Percentiles rank a stretch among this genome's conserved stretches.
phyloP scores from a whole-genome alignment of 805 yeast species.

The Cyberlindnera maclurae region DNA sequence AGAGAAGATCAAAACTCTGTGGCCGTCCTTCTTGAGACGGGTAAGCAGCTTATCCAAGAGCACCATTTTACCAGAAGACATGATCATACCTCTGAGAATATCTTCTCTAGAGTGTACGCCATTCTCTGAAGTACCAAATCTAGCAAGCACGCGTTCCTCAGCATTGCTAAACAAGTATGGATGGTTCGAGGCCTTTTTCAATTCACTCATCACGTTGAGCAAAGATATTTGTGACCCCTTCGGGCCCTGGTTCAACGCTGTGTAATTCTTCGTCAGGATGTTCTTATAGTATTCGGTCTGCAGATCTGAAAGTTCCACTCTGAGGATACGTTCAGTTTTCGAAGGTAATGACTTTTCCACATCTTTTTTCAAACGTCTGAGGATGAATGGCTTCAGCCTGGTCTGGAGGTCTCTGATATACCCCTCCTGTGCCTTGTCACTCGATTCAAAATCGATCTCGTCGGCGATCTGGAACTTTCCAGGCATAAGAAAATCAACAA shows the following conservation, averaged over 20 bases:
- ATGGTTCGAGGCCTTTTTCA: slow-evolving; percentile 95
- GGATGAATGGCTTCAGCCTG: slow-evolving; percentile 83
- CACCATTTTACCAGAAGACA: slow-evolving; percentile 99
- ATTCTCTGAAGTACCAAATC: slow-evolving; percentile 44
- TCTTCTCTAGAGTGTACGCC: slow-evolving; percentile 60
- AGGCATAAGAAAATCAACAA: slow-evolving; percentile 93
- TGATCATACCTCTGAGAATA: slow-evolving; percentile 80
- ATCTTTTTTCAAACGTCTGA: slow-evolving; percentile 91
- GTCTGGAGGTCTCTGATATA: slow-evolving; percentile 82
- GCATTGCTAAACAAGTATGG: slow-evolving; percentile 94
- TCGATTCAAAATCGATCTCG: slow-evolving; percentile 85
- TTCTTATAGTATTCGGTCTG: slow-evolving; percentile 95
- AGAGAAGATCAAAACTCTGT: slow-evolving; percentile 87
- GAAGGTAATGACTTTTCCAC: slow-evolving; percentile 96
- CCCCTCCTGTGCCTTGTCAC: slow-evolving; percentile 69
- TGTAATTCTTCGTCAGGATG: slow-evolving; percentile 83
- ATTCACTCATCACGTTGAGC: slow-evolving; percentile 87
- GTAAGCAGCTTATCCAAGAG: slow-evolving; percentile 82
- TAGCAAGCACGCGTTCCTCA: slow-evolving; percentile 70
- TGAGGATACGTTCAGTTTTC: slow-evolving; percentile 87
- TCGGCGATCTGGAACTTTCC: slow-evolving; percentile 85
- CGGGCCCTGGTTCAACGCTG: slow-evolving; percentile 83
- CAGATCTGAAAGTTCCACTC: slow-evolving; percentile 91
- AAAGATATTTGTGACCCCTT: slow-evolving; percentile 75
- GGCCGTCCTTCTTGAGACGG: slow-evolving; percentile 86